Conservation (phyloP, 1,284 basidiomycete genomes). For the Crucibulum parvulum region DNA sequence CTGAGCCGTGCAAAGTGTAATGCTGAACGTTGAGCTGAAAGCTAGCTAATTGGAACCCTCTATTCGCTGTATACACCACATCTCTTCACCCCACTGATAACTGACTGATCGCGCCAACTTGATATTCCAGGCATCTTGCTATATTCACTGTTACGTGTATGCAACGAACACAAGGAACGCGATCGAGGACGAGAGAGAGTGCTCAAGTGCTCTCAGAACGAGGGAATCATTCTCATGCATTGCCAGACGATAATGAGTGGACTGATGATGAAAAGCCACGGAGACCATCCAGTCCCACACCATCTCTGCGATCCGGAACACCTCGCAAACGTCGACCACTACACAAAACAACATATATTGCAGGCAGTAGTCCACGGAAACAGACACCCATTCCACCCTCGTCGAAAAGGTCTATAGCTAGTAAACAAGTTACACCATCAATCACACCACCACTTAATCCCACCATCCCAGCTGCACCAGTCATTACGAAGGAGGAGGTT, state of each 20-base stretch:
- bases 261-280: conserved; percentile 20
- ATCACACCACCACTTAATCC: conserved; percentile 1
- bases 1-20: no score
- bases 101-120: no score
- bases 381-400: conserved; percentile 7
- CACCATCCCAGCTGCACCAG: conserved; percentile 3
- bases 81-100: no score
- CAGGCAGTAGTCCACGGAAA: conserved; percentile 12
- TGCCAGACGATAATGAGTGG: conserved; percentile 23
- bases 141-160: background rate
- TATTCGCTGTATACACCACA: no score
- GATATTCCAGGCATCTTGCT: no score
- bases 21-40: no score
- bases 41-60: no score
- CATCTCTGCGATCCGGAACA: conserved; percentile 17
- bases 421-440: conserved; percentile 3
- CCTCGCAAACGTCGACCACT: conserved; percentile 17
- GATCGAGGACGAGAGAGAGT: conserved; percentile 7
- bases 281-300: conserved; percentile 6
- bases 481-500: conserved; percentile 22
- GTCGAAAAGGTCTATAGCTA: conserved; percentile 3
- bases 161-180: conserved; percentile 4
- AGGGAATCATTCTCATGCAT: background rate
- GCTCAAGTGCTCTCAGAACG: background rate
- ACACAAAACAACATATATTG: conserved; percentile 12